These are phyloP conservation scores for Ephemerocybe angulata DNA, from an alignment of 768 basidiomycete genomes.

Conservation along the genomic window DNA sequence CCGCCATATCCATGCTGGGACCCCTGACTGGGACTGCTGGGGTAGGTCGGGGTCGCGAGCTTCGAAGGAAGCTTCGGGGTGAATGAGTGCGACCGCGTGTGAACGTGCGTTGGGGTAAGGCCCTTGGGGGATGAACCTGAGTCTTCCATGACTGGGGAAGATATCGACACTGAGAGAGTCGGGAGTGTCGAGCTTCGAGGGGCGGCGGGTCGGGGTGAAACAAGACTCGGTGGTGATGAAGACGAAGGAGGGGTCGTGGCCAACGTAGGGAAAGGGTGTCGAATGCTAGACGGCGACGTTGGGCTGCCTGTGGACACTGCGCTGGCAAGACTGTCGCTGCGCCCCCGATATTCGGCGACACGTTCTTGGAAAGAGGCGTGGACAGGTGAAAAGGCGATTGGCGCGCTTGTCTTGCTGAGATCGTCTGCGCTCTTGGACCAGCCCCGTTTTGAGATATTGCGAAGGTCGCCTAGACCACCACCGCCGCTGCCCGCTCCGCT, in stretches of 20 bases:
- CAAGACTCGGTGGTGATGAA: constrained; percentile 8
- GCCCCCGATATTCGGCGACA: constrained; percentile 61
- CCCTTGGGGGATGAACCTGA: constrained; percentile 11
- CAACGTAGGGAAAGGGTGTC: constrained; percentile 43
- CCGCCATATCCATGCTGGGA: not conserved
- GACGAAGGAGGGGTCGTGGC: constrained; percentile 30
- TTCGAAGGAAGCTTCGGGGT: constrained; percentile 71
- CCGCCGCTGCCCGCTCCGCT: not conserved
- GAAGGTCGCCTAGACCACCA: constrained; percentile 59
- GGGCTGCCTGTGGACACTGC: constrained; percentile 34
- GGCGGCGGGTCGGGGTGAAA: constrained; percentile 5
- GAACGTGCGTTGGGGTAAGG: constrained; percentile 42
- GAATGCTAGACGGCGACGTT: constrained; percentile 26
- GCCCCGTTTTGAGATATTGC: constrained; percentile 61
- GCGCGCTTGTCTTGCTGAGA: constrained; percentile 50
- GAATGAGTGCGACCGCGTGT: constrained; percentile 65
- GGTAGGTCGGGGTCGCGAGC: constrained; percentile 52
- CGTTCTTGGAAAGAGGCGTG: constrained; percentile 57
- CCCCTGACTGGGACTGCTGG: constrained; percentile 46
- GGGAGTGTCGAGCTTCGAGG: constrained; percentile 34
- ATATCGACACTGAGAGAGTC: constrained; percentile 46
- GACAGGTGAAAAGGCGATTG: constrained; percentile 30
- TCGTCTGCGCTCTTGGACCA: constrained; percentile 85
- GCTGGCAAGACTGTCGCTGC: constrained; percentile 56
- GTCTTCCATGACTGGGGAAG: constrained; percentile 39